These are phyloP conservation scores for Pouteria glomerata DNA, from an alignment of 148 eudicot species.

Conservation along the genomic window DNA sequence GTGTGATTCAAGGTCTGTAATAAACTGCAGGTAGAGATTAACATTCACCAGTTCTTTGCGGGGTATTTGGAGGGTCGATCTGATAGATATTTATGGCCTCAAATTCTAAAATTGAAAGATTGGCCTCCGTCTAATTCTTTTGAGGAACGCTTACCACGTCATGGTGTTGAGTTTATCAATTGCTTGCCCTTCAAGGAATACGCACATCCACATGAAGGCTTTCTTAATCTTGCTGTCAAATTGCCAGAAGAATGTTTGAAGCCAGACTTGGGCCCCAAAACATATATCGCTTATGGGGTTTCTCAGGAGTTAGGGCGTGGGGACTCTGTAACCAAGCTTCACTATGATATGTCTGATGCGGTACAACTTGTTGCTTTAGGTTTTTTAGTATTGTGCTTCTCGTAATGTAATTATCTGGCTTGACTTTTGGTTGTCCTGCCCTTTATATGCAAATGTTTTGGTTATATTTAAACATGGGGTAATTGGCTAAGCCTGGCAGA, in stretches of 20 bases:
- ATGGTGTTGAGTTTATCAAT: slow-evolving; percentile 53
- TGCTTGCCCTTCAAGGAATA: slow-evolving; percentile 63
- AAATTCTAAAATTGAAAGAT: slow-evolving; percentile 56
- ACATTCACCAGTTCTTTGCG: slow-evolving; percentile 48
- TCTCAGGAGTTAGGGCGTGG: slow-evolving; percentile 61
- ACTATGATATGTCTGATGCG: slow-evolving; percentile 60
- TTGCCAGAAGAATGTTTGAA: slow-evolving; percentile 34
- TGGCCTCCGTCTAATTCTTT: slow-evolving; percentile 62
- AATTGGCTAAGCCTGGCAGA: too few relatives aligned
- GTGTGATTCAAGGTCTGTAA: too few relatives aligned
- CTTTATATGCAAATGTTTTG: too few relatives aligned
- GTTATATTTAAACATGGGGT: too few relatives aligned
- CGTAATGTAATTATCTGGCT: not conserved
- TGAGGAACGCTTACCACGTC: slow-evolving; percentile 49
- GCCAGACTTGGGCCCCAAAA: slow-evolving; percentile 73
- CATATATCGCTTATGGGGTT: slow-evolving; percentile 63
- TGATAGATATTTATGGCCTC: slow-evolving; percentile 40
- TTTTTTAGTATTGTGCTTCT: not conserved
- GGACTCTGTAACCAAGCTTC: slow-evolving; percentile 71
- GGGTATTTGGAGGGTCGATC: slow-evolving; percentile 45
- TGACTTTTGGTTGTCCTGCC: not conserved
- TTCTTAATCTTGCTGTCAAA: slow-evolving; percentile 56
- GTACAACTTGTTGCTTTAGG: slow-evolving; percentile 17
- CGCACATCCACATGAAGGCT: slow-evolving; percentile 47
- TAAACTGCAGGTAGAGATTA: slow-evolving; percentile 36